phyloP scores from a whole-genome alignment of 2,329 filamentous ascomycete genomes.

The Colletotrichum cereale region DNA sequence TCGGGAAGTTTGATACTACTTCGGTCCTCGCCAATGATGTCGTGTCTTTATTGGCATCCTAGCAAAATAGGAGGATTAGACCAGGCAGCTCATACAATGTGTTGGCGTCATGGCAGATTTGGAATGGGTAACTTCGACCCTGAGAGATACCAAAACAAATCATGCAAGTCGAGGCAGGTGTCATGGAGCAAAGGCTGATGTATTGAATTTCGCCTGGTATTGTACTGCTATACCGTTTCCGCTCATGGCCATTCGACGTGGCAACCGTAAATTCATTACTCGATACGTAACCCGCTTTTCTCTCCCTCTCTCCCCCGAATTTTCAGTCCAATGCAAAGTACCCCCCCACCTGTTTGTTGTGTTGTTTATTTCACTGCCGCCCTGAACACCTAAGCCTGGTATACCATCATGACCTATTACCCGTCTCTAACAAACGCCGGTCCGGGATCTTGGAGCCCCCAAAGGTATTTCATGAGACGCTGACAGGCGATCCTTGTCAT shows the following conservation, averaged over 20 bases:
- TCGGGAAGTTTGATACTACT: not conserved
- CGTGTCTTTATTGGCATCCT: not conserved
- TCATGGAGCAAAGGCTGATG: not conserved
- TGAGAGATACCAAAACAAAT: not conserved
- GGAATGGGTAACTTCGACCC: not conserved
- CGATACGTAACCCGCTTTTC: not conserved
- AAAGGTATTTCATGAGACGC: conserved; percentile 20
- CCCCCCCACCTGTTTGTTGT: not conserved
- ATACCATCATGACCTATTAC: conserved; percentile 10
- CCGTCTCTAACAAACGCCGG: conserved; percentile 23
- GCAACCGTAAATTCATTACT: not conserved
- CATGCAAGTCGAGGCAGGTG: not conserved
- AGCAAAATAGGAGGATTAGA: not conserved
- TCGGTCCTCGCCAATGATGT: no score
- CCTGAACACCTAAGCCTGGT: conserved; percentile 17
- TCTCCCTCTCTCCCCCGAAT: not conserved
- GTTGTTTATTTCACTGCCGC: not conserved
- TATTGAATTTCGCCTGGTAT: not conserved
- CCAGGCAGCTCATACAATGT: not conserved
- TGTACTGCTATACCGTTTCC: not conserved
- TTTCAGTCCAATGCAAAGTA: not conserved
- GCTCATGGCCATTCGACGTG: not conserved
- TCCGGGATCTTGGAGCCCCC: not conserved
- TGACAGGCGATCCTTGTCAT: not conserved
- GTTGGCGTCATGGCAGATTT: not conserved